Evolutionary conservation across 805 yeast genomes (phyloP).

Genomic region (Lipomyces sp.): DNA sequence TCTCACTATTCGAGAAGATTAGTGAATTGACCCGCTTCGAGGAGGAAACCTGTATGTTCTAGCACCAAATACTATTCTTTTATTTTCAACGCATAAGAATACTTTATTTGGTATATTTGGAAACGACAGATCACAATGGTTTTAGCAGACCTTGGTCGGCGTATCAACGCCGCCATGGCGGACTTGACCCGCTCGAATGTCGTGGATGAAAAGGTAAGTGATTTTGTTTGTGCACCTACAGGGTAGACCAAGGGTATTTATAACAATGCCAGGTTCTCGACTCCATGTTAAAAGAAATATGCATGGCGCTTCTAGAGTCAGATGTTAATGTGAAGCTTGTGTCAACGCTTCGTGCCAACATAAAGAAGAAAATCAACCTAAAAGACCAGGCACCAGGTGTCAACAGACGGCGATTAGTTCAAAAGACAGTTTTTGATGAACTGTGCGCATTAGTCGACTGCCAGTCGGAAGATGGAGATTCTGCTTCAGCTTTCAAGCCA

Average conservation of each 20-base stretch:
- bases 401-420: slow-evolving; percentile 79
- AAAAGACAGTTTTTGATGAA: slow-evolving; percentile 94
- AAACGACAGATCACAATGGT: slow-evolving; percentile 55
- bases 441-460: slow-evolving; percentile 84
- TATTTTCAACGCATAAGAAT: not conserved
- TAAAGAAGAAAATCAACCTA: slow-evolving; percentile 61
- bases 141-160: slow-evolving; percentile 76
- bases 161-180: slow-evolving; percentile 74
- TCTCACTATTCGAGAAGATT: not conserved
- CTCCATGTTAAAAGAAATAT: slow-evolving; percentile 79
- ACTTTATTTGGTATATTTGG: not conserved
- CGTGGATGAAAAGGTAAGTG: slow-evolving; percentile 56
- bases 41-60: not conserved
- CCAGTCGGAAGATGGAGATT: slow-evolving; percentile 43
- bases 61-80: not conserved
- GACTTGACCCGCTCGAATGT: slow-evolving; percentile 61
- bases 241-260: not conserved
- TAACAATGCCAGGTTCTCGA: slow-evolving; percentile 56
- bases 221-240: not conserved
- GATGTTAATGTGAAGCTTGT: slow-evolving; percentile 92
- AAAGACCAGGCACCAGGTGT: slow-evolving; percentile 58
- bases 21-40: not conserved
- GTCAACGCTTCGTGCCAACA: slow-evolving; percentile 70
- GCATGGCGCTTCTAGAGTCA: slow-evolving; percentile 88
- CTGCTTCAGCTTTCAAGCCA: slow-evolving; percentile 68